phyloP scores from a whole-genome alignment of 805 yeast genomes.

The Wickerhamiella kurtzmanii region DNA sequence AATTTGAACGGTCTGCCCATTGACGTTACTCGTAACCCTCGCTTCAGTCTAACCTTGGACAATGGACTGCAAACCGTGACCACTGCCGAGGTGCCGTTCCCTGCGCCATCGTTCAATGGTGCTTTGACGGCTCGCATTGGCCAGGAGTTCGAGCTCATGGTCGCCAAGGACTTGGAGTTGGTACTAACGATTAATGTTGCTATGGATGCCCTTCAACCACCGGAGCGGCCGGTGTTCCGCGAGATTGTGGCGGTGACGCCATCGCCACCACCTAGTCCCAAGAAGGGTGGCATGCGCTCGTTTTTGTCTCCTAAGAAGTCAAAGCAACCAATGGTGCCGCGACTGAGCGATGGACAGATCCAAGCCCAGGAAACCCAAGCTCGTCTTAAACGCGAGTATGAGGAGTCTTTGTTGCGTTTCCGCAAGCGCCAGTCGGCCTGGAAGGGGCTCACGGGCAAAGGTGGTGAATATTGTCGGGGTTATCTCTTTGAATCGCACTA shows the following conservation, averaged over 20 bases:
- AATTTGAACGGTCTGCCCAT: slow-evolving; percentile 19
- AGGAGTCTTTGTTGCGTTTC: slow-evolving; percentile 13
- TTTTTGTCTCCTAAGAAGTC: slow-evolving; percentile 16
- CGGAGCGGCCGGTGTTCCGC: slow-evolving; percentile 6
- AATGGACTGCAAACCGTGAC: slow-evolving; percentile 22
- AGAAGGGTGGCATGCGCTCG: slow-evolving; percentile 17
- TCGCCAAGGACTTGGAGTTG: slow-evolving; percentile 47
- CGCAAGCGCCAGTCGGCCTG: slow-evolving; percentile 29
- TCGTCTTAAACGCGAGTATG: slow-evolving; percentile 10
- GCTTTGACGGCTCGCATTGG: slow-evolving; percentile 14
- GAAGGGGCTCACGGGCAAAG: slow-evolving; percentile 55
- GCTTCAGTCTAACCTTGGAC: slow-evolving; percentile 19
- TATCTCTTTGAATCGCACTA: slow-evolving; percentile 50
- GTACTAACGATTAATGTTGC: slow-evolving; percentile 50
- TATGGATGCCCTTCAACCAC: slow-evolving; percentile 36
- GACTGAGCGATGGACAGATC: not conserved
- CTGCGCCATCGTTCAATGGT: slow-evolving; percentile 13
- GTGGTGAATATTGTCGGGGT: slow-evolving; percentile 81
- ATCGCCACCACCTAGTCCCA: slow-evolving; percentile 10
- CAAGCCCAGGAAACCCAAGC: not conserved
- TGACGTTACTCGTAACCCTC: slow-evolving; percentile 17
- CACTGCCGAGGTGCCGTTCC: slow-evolving; percentile 16
- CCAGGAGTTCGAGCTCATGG: slow-evolving; percentile 70
- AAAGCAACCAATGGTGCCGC: slow-evolving; percentile 1
- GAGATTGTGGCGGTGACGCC: not conserved